These are phyloP conservation scores for Phialemoniopsis sp. DNA, from an alignment of 2,329 filamentous ascomycete species.

Conservation along the genomic window DNA sequence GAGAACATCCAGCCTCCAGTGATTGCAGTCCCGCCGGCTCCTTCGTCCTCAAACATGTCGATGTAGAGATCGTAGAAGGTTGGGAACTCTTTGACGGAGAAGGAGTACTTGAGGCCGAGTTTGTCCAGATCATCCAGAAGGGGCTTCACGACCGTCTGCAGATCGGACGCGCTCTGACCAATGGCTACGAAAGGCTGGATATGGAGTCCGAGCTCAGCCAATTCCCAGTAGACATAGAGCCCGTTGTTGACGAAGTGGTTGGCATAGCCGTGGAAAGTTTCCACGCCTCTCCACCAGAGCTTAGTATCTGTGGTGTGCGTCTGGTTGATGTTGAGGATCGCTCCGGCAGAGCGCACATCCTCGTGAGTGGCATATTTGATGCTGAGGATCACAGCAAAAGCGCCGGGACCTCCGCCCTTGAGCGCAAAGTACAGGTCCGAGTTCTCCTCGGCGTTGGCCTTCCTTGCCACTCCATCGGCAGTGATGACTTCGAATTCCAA, in stretches of 20 bases:
- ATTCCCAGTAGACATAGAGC: conserved; percentile 38
- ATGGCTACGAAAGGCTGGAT: conserved; percentile 32
- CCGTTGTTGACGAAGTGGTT: conserved; percentile 34
- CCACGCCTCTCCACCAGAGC: conserved; percentile 42
- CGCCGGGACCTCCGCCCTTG: conserved; percentile 45
- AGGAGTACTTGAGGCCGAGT: conserved; percentile 20
- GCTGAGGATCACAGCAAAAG: conserved; percentile 44
- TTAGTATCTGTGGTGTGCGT: conserved; percentile 28
- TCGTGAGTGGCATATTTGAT: conserved; percentile 25
- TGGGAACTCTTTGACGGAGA: conserved; percentile 18
- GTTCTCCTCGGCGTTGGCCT: conserved; percentile 36
- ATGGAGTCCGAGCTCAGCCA: conserved; percentile 29
- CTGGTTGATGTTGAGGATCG: conserved; percentile 31
- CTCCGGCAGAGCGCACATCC: conserved; percentile 36
- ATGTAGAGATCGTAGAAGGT: conserved; percentile 30
- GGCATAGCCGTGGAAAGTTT: conserved; percentile 39
- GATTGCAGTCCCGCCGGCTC: conserved; percentile 23
- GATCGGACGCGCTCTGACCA: conserved; percentile 26
- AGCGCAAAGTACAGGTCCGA: conserved; percentile 54
- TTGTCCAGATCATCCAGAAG: conserved; percentile 25
- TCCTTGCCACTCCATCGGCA: conserved; percentile 32
- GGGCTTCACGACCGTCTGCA: conserved; percentile 26
- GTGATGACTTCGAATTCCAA: conserved; percentile 45
- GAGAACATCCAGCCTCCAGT: conserved; percentile 32
- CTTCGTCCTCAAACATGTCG: conserved; percentile 29